Conservation (phyloP, 1,139 yeast genomes). For the Meyerozyma sp. region DNA sequence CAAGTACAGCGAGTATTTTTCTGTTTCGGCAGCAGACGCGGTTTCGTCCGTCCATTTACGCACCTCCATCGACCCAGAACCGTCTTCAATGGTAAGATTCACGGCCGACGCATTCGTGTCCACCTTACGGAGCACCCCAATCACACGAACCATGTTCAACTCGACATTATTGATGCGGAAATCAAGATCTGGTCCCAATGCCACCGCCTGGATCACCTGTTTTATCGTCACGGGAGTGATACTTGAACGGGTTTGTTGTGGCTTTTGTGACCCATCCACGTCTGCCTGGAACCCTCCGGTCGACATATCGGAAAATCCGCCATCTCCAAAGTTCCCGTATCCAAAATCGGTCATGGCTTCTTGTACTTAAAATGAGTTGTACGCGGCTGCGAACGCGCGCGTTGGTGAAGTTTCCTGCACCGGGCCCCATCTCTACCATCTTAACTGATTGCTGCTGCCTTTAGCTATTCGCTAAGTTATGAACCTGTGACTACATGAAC, state of each 20-base stretch:
- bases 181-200: constrained; percentile 70
- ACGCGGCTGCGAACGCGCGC: not conserved
- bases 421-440: constrained; percentile 3
- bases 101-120: constrained; percentile 51
- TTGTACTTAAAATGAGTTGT: not conserved
- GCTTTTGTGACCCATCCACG: constrained; percentile 26
- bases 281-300: constrained; percentile 32
- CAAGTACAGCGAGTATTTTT: constrained; percentile 25
- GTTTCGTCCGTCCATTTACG: constrained; percentile 66
- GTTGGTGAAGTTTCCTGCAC: not conserved
- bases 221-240: constrained; percentile 82
- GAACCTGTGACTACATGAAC: constrained; percentile 4
- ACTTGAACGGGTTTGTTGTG: constrained; percentile 35
- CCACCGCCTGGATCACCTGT: constrained; percentile 65
- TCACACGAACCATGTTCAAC: constrained; percentile 55
- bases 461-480: constrained; percentile 9
- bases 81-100: constrained; percentile 68
- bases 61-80: constrained; percentile 72
- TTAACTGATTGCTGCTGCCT: constrained; percentile 15
- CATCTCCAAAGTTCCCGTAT: constrained; percentile 20
- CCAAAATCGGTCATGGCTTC: constrained; percentile 4
- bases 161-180: constrained; percentile 60
- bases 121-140: constrained; percentile 61
- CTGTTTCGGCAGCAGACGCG: constrained; percentile 28
- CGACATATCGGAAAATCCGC: constrained; percentile 23